Evolutionary conservation across 169 alveolate species (phyloP).

Genomic region (Cyclospora cayetanensis): DNA sequence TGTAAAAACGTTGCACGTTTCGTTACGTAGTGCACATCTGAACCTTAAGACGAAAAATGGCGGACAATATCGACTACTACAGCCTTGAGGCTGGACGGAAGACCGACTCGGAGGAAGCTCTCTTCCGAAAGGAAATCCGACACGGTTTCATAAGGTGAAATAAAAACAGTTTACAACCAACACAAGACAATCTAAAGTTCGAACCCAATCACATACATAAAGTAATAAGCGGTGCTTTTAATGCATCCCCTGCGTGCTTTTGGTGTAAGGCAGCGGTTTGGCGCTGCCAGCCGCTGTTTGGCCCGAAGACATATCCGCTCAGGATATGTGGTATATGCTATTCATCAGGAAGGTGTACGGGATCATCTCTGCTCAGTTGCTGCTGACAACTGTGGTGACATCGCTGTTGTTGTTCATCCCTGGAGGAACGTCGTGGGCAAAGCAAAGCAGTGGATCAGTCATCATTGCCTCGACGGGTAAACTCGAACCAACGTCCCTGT

Average conservation of each 20-base stretch:
- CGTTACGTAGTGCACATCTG: no score
- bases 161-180: background rate
- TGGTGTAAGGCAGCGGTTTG: no score
- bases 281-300: background rate
- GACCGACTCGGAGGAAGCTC: slow-evolving; percentile 24
- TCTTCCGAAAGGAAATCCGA: slow-evolving; percentile 65
- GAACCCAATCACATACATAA: background rate
- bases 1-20: no score
- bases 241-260: no score
- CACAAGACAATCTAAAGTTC: background rate
- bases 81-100: slow-evolving; percentile 56
- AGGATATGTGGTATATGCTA: background rate
- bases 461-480: background rate
- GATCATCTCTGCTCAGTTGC: slow-evolving; percentile 54
- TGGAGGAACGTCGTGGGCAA: background rate
- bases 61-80: slow-evolving; percentile 26
- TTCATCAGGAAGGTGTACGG: slow-evolving; percentile 64
- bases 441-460: background rate
- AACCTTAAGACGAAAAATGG: no score
- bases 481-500: no score
- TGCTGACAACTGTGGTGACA: slow-evolving; percentile 29
- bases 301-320: background rate
- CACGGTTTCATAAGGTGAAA: slow-evolving; percentile 59
- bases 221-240: no score
- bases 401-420: slow-evolving; percentile 52